phyloP scores from a whole-genome alignment of 768 basidiomycete genomes.

The Coprinopsis sp. region DNA sequence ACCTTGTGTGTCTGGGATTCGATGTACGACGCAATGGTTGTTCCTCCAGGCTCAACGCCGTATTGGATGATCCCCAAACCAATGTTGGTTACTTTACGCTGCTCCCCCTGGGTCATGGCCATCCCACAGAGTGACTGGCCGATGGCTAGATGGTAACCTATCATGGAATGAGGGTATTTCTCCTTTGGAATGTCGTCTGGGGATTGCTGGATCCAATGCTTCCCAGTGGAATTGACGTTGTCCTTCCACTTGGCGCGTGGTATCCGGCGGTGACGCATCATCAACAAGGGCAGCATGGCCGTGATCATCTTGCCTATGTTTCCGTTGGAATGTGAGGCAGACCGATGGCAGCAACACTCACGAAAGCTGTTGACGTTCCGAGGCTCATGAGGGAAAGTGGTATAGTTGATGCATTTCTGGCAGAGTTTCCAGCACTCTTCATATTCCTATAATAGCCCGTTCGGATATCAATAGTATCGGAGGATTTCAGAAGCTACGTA shows the following conservation, averaged over 20 bases:
- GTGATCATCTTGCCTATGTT: conserved; percentile 62
- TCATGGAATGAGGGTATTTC: conserved; percentile 66
- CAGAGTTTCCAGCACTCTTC: conserved; percentile 60
- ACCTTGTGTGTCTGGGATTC: conserved; percentile 78
- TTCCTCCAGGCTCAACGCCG: conserved; percentile 55
- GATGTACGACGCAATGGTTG: conserved; percentile 56
- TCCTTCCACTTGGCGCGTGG: conserved; percentile 74
- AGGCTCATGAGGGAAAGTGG: conserved; percentile 49
- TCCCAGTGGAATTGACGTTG: conserved; percentile 53
- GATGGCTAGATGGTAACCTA: conserved; percentile 71
- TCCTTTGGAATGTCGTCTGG: conserved; percentile 60
- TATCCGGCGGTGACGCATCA: conserved; percentile 83
- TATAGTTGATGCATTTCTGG: conserved; percentile 55
- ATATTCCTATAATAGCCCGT: conserved; percentile 82
- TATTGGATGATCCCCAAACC: conserved; percentile 76
- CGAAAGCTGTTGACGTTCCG: conserved; percentile 61
- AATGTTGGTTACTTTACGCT: conserved; percentile 73
- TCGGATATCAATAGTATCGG: conserved; percentile 10
- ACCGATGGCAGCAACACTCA: conserved; percentile 32
- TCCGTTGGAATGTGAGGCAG: not conserved
- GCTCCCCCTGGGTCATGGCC: conserved; percentile 78
- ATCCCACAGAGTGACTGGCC: conserved; percentile 73
- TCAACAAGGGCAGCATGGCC: conserved; percentile 71
- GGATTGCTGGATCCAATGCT: conserved; percentile 80
- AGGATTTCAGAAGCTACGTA: conserved; percentile 24